Percentiles rank a stretch among this genome's conserved stretches.
Evolutionary conservation across 805 yeast species (phyloP).

Genomic region (Sungouiella blattae): DNA sequence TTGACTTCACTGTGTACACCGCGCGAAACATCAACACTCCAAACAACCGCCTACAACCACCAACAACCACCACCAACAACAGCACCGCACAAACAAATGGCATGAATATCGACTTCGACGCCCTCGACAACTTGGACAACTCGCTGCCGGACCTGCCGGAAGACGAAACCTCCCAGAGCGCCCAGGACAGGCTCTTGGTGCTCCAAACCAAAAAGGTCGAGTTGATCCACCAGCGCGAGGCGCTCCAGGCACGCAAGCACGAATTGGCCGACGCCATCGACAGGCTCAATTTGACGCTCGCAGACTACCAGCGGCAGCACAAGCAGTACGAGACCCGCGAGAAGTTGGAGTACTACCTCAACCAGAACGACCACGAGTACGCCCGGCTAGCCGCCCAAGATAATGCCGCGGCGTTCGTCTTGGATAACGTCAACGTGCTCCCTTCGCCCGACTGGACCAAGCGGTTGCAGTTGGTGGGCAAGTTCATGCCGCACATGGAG

Average conservation of each 20-base stretch:
- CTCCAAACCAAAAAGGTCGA: slow-evolving; percentile 12
- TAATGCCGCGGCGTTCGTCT: slow-evolving; percentile 12
- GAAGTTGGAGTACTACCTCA: slow-evolving; percentile 14
- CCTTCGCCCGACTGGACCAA: slow-evolving; percentile 34
- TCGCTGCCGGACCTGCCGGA: slow-evolving; percentile 3
- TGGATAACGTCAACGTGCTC: slow-evolving; percentile 27
- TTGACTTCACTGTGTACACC: background rate
- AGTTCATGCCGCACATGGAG: slow-evolving; percentile 25
- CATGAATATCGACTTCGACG: slow-evolving; percentile 5
- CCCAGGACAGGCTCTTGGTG: slow-evolving; percentile 9
- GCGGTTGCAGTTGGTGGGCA: slow-evolving; percentile 21
- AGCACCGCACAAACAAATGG: background rate
- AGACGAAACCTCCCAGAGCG: slow-evolving; percentile 5
- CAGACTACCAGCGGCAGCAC: slow-evolving; percentile 11
- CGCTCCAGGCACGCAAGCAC: slow-evolving; percentile 5
- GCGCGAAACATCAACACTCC: background rate
- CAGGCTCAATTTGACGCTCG: slow-evolving; percentile 5
- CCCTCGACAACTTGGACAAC: slow-evolving; percentile 2
- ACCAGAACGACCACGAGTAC: slow-evolving; percentile 14
- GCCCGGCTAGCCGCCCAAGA: slow-evolving; percentile 8
- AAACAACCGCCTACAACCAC: background rate
- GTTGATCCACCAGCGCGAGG: slow-evolving; percentile 9
- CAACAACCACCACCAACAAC: background rate
- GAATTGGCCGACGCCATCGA: slow-evolving; percentile 9
- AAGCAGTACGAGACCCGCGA: slow-evolving; percentile 12